phyloP scores from a whole-genome alignment of 2,329 filamentous ascomycete species.

The Neurospora crassa region DNA sequence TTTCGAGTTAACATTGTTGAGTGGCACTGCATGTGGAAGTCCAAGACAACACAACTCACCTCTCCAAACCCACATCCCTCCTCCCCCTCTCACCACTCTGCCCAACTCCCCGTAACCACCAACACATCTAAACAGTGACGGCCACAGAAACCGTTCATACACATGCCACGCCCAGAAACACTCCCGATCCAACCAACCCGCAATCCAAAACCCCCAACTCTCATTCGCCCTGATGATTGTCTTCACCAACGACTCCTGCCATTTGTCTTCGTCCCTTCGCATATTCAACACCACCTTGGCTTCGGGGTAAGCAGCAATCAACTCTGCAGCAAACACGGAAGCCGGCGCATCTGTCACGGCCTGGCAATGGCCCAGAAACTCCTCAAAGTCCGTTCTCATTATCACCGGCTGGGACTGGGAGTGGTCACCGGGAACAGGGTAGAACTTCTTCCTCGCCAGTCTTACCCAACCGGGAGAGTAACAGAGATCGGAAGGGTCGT shows the following conservation, averaged over 20 bases:
- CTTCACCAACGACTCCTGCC: slow-evolving; percentile 25
- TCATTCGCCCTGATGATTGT: slow-evolving; percentile 19
- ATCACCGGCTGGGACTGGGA: background rate
- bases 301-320: slow-evolving; percentile 27
- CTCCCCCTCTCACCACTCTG: slow-evolving; percentile 19
- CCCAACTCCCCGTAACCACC: slow-evolving; percentile 19
- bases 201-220: slow-evolving; percentile 22
- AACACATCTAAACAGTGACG: slow-evolving; percentile 20
- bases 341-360: slow-evolving; percentile 17
- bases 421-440: background rate
- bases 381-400: slow-evolving; percentile 15
- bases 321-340: slow-evolving; percentile 29
- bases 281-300: slow-evolving; percentile 21
- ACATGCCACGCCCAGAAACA: slow-evolving; percentile 26
- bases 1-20: too few relatives aligned
- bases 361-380: slow-evolving; percentile 12
- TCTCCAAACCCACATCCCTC: slow-evolving; percentile 18
- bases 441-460: background rate
- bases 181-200: slow-evolving; percentile 20
- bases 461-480: background rate
- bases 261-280: slow-evolving; percentile 29
- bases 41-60: slow-evolving; percentile 13
- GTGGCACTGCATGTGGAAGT: background rate
- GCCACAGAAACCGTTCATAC: slow-evolving; percentile 22
- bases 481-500: background rate